Base-by-base conservation (phyloP, 306 rosid genomes). In the Vachellia collinsii region DNA sequence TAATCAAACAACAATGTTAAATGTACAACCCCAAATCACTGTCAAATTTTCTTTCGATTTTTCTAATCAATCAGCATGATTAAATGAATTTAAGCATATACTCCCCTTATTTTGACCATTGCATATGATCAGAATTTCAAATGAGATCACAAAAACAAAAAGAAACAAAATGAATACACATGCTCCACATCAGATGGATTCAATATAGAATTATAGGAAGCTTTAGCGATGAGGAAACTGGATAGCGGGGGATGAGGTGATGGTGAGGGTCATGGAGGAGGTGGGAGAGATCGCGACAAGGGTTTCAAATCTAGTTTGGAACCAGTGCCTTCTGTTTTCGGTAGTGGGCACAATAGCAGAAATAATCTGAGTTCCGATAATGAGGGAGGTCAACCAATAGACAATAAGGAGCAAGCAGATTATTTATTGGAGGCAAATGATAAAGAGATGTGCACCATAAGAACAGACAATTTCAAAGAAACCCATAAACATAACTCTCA, bases 41-140 rank as follows among this genome's bases (percentile, higher is more conserved):
- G 8, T 43, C 56, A 25, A 16, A 9, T 23, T 61, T 58, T 22
- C 19, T 39, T 16, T 54, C n/a, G 8, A n/a, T 36, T 56, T 29
- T 56, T 25, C 39, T 12, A 22, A 75, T 13, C 25, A 10, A 59
- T 2, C 43, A 42, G 23, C 8, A n/a, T 3, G 29, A 70, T 12
- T n/a, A 48, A 16, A 53, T n/a, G 67, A 73, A 20, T 74, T 37
- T 11, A 74, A 12, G 77, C 47, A 19, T 54, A 13, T 54, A 53
- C 6, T 38, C 4, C 29, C 25, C 20, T 70, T 16, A 47, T 12
- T 3, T 5, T 20, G 17, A 56, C 38, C 20, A n/a, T 59, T 39
- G 8, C 12, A 16, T 11, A 14, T 58, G 78, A 75, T 20, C 67
- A 74, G 50, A 53, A 20, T 20, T 72, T 34, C 63, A 48, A 72